A percentile compares a stretch with the other conserved stretches of the same genome.
phyloP scores from a whole-genome alignment of 2,329 filamentous ascomycete genomes.

The Penicillium paneum region DNA sequence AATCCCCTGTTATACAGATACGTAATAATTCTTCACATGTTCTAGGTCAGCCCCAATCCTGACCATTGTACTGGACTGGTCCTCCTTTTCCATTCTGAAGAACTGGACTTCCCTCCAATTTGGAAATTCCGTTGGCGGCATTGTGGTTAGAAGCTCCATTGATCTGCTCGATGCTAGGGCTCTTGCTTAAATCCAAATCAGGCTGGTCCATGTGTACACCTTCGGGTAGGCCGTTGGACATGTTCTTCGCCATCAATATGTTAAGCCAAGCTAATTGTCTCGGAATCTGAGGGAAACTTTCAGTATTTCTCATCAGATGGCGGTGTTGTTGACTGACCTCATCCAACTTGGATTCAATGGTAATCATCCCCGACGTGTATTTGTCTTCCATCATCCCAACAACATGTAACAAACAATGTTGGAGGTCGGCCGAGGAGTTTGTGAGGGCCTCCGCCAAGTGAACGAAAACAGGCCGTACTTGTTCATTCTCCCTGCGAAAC shows the following conservation, averaged over 20 bases:
- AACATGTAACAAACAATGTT: neutral
- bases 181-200: neutral
- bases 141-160: neutral
- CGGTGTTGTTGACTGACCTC: neutral
- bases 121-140: neutral
- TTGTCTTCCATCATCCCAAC: neutral
- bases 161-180: neutral
- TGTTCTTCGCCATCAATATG: neutral
- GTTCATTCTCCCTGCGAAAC: neutral
- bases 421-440: neutral
- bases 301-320: neutral
- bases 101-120: neutral
- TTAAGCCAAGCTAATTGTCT: constrained; percentile 1
- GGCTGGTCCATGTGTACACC: neutral
- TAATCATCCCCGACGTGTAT: neutral
- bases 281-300: neutral
- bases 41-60: neutral
- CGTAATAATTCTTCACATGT: neutral
- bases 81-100: neutral
- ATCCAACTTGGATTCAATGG: neutral
- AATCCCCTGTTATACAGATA: neutral
- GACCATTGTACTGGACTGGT: neutral
- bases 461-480: neutral
- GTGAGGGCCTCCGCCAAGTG: neutral
- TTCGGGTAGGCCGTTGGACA: neutral